Conservation (phyloP, 208 protist genomes). For the Herpetomonas samuelpessoai region DNA sequence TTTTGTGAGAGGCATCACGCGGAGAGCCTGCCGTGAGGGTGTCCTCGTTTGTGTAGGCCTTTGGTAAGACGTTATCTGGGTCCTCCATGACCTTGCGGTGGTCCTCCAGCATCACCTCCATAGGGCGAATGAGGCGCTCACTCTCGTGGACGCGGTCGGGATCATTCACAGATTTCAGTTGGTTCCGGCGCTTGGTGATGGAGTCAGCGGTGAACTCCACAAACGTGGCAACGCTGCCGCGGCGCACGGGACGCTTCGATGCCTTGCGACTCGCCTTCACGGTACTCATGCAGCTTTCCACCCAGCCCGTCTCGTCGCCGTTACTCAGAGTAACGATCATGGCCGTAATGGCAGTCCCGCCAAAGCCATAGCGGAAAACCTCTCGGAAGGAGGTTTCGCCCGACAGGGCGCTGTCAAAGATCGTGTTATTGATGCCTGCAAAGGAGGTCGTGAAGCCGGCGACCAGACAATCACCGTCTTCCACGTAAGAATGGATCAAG, state of each 20-base stretch:
- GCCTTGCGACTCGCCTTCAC: conserved; percentile 21
- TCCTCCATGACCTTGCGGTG: conserved; percentile 26
- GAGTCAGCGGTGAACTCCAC: conserved; percentile 26
- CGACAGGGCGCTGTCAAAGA: conserved; percentile 25
- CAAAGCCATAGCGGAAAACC: conserved; percentile 54
- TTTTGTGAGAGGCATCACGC: neutral
- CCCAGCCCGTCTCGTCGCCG: conserved; percentile 25
- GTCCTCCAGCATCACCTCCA: conserved; percentile 27
- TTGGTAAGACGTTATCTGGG: conserved; percentile 27
- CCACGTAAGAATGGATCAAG: conserved; percentile 31
- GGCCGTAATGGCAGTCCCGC: conserved; percentile 28
- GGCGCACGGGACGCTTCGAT: conserved; percentile 33
- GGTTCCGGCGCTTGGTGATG: conserved; percentile 23
- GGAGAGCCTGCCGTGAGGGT: conserved; percentile 3
- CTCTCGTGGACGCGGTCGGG: conserved; percentile 10
- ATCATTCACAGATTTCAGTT: conserved; percentile 16
- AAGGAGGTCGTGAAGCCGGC: conserved; percentile 37
- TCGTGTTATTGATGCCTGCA: conserved; percentile 12
- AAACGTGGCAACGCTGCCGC: conserved; percentile 48
- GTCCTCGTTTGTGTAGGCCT: conserved; percentile 21
- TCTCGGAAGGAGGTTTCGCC: conserved; percentile 16
- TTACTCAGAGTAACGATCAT: conserved; percentile 23
- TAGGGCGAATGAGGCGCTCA: conserved; percentile 12
- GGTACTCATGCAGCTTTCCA: conserved; percentile 14
- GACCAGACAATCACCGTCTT: conserved; percentile 24